phyloP scores from a whole-genome alignment of 176 grass and related monocot species.

The Microstegium vimineum region DNA sequence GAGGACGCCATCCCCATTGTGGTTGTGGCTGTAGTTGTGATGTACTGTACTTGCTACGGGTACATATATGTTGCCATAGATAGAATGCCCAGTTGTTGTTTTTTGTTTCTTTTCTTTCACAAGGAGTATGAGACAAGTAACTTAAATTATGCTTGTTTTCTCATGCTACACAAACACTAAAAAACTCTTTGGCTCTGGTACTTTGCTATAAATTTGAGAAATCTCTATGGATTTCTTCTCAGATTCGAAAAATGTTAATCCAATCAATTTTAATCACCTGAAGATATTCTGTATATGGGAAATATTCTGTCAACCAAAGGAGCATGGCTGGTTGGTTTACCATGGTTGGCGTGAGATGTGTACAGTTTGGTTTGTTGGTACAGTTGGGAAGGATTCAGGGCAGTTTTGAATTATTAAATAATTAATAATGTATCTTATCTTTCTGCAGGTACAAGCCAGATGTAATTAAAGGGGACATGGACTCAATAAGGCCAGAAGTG shows the following conservation, averaged over 20 bases:
- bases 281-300: neutral
- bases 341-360: slow-evolving; percentile 11
- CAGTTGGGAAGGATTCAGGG: neutral
- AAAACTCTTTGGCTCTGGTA: too few species aligned
- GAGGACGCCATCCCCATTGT: neutral
- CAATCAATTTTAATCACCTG: neutral
- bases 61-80: neutral
- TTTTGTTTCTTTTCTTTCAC: neutral
- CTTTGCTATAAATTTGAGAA: neutral
- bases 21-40: neutral
- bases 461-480: slow-evolving; percentile 80
- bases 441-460: slow-evolving; percentile 43
- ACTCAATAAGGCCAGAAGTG: slow-evolving; percentile 81
- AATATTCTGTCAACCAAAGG: neutral
- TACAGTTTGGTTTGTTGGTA: slow-evolving; percentile 10
- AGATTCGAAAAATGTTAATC: neutral
- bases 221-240: neutral
- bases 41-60: too few species aligned
- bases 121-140: neutral
- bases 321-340: neutral
- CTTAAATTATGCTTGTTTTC: neutral
- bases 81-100: neutral
- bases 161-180: too few species aligned
- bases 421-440: slow-evolving; percentile 9
- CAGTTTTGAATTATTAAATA: slow-evolving; percentile 14